These are phyloP conservation scores for Dendryphion nanum DNA, from an alignment of 2,329 filamentous ascomycete genomes.

Conservation along the genomic window DNA sequence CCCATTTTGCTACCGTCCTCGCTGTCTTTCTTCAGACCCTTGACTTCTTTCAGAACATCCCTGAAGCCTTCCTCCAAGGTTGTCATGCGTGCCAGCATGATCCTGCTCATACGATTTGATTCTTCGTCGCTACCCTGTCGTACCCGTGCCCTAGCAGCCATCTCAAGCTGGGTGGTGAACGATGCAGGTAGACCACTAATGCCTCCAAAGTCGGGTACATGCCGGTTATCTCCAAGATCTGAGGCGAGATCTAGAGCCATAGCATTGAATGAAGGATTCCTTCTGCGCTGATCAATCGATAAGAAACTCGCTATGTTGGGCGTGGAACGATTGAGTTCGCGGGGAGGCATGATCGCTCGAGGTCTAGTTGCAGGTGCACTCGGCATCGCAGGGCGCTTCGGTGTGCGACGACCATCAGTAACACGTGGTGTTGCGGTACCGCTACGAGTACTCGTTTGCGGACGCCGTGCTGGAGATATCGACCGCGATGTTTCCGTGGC, in stretches of 20 bases:
- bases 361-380: conserved; percentile 28
- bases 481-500: conserved; percentile 32
- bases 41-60: conserved; percentile 80
- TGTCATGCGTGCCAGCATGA: conserved; percentile 89
- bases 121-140: conserved; percentile 30
- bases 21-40: conserved; percentile 54
- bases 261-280: conserved; percentile 64
- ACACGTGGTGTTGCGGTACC: conserved; percentile 34
- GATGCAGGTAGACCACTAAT: conserved; percentile 68
- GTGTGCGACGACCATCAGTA: conserved; percentile 39
- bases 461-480: conserved; percentile 26
- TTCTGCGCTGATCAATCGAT: conserved; percentile 46
- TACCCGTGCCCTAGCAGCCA: conserved; percentile 30
- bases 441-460: conserved; percentile 30
- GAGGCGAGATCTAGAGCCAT: conserved; percentile 66
- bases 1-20: conserved; percentile 28
- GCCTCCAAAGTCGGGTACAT: conserved; percentile 61
- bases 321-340: conserved; percentile 57
- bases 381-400: conserved; percentile 36
- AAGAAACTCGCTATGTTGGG: conserved; percentile 57
- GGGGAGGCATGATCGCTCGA: conserved; percentile 41
- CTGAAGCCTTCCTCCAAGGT: conserved; percentile 87
- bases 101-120: conserved; percentile 56
- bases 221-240: conserved; percentile 63
- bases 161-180: conserved; percentile 67